These are phyloP conservation scores for Claviceps sp. DNA, from an alignment of 2,329 filamentous ascomycete genomes.

Conservation along the genomic window DNA sequence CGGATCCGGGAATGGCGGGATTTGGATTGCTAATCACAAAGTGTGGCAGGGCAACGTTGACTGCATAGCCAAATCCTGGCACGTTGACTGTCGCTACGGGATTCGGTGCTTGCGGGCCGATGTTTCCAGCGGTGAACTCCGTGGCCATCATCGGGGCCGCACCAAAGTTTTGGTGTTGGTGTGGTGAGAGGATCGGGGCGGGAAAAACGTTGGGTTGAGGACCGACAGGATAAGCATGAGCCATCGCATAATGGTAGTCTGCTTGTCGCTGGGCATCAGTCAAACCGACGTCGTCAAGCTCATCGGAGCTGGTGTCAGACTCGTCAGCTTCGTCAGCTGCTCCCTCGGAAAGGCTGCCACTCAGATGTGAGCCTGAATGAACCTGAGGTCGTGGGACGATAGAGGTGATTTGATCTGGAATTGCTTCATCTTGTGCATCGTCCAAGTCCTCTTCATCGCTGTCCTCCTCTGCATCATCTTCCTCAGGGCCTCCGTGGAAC, in stretches of 20 bases:
- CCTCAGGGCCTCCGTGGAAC: conserved; percentile 7
- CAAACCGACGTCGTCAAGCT: background rate
- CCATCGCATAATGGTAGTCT: conserved; percentile 4
- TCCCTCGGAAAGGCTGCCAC: background rate
- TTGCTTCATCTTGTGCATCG: conserved; percentile 21
- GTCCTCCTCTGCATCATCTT: conserved; percentile 15
- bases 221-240: conserved; percentile 1
- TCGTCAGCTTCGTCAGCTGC: background rate
- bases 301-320: background rate
- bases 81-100: conserved; percentile 1
- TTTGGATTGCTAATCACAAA: conserved; percentile 20
- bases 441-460: conserved; percentile 20
- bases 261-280: conserved; percentile 4
- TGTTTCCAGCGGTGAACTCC: background rate
- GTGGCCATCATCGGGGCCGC: background rate
- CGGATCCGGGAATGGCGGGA: conserved; percentile 28
- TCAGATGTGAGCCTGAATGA: background rate
- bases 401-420: conserved; percentile 8
- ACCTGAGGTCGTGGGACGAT: background rate
- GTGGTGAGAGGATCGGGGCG: background rate
- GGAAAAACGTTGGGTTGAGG: background rate
- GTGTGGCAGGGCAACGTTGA: conserved; percentile 5
- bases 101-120: background rate
- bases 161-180: background rate
- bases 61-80: background rate